Conservation (phyloP, 495 filamentous ascomycete genomes). For the Penicillium goetzii region DNA sequence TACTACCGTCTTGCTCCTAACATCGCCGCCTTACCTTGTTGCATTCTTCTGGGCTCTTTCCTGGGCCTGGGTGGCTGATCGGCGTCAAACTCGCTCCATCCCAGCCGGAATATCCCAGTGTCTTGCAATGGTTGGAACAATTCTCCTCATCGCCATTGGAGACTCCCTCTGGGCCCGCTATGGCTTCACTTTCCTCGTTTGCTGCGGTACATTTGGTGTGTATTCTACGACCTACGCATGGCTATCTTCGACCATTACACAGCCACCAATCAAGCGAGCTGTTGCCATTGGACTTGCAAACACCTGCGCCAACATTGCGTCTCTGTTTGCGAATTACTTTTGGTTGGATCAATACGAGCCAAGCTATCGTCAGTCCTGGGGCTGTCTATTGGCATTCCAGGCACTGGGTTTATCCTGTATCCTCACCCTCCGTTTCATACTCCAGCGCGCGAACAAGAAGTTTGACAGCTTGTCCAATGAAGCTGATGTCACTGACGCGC, state of each 20-base stretch:
- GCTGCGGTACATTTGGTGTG: slow-evolving; percentile 22
- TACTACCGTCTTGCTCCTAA: slow-evolving; percentile 21
- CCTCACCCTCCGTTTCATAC: slow-evolving; percentile 20
- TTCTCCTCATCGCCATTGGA: slow-evolving; percentile 18
- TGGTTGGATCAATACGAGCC: slow-evolving; percentile 29
- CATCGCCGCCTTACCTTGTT: slow-evolving; percentile 23
- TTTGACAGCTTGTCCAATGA: slow-evolving; percentile 23
- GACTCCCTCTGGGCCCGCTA: slow-evolving; percentile 22
- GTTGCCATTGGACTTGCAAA: slow-evolving; percentile 20
- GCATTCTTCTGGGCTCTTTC: slow-evolving; percentile 19
- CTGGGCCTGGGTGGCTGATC: slow-evolving; percentile 17
- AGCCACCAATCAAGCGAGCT: slow-evolving; percentile 18
- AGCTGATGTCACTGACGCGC: slow-evolving; percentile 14
- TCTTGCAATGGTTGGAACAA: slow-evolving; percentile 15
- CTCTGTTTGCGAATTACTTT: slow-evolving; percentile 22
- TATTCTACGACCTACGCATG: slow-evolving; percentile 24
- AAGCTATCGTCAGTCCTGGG: slow-evolving; percentile 22
- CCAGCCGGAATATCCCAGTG: slow-evolving; percentile 17
- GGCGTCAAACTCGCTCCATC: slow-evolving; percentile 18
- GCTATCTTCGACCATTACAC: slow-evolving; percentile 24
- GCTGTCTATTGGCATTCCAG: slow-evolving; percentile 27
- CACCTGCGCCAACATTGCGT: slow-evolving; percentile 15
- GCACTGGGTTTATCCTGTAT: slow-evolving; percentile 22
- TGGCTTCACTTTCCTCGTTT: slow-evolving; percentile 18
- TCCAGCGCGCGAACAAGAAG: slow-evolving; percentile 20